Conservation (phyloP, 305 asterid genomes). For the Solanum chacoense region DNA sequence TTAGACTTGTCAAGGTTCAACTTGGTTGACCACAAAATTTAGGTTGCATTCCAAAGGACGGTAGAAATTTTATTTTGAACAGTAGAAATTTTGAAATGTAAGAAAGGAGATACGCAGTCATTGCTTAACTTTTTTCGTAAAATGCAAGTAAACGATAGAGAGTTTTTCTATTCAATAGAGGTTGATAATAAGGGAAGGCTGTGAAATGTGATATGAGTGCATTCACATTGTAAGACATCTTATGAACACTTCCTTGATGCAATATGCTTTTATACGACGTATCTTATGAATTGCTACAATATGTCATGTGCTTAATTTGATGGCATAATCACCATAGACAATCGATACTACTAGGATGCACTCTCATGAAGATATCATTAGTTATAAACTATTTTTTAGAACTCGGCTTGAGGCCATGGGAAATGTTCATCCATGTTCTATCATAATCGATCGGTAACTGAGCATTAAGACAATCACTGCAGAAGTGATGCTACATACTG, state of each 20-base stretch:
- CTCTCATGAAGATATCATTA: neutral
- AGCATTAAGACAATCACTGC: neutral
- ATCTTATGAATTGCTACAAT: neutral
- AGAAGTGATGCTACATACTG: neutral
- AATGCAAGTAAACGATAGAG: neutral
- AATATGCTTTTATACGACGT: neutral
- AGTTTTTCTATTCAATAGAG: neutral
- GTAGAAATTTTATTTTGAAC: neutral
- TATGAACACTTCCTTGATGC: neutral
- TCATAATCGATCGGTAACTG: neutral
- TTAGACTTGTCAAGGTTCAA: neutral
- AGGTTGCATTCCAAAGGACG: neutral
- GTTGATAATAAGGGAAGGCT: neutral
- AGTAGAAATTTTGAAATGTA: neutral
- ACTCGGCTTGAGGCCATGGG: neutral
- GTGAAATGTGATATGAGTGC: neutral
- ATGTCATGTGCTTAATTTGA: neutral
- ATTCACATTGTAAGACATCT: neutral
- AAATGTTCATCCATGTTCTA: neutral
- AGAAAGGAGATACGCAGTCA: neutral
- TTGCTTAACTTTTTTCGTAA: neutral
- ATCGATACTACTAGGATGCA: neutral
- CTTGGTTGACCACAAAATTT: neutral
- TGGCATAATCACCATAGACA: neutral
- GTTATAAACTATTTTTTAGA: neutral